Base-by-base conservation (phyloP, 495 filamentous ascomycete genomes). In the Physcia stellaris region DNA sequence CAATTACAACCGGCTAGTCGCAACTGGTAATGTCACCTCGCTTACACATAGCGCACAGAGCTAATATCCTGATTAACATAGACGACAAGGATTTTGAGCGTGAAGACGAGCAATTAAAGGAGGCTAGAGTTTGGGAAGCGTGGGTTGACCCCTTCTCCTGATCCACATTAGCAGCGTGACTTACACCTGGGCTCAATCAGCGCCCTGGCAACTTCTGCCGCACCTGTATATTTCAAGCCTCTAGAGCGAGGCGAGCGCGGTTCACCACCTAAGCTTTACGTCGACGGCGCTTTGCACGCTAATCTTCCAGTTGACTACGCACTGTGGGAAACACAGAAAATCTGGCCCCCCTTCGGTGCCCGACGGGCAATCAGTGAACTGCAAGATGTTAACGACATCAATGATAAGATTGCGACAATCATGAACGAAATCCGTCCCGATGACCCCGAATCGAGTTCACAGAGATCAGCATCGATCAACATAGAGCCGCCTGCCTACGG, bases 151-250 rank as follows among this genome's bases (percentile, higher is more conserved):
- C 24, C 34, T 37, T 6, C 24, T 9, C 34, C 18, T 11, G 5
- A 6, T 6, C 7, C 18, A 7, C 9, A 13, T 16, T 12, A 7
- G 19, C 19, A 7, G 15, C 6, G 12, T 9, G 6, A 34, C 15
- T 16, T 34, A 17, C 15, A 34, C 19, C 32, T 34, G 6, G 15
- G 15, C 32, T 17, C 9, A 34, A 16, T 17, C 32, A 37, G 34
- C 6, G 34, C 34, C 33, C 39, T 45, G 11, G 42, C 42, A 7
- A 45, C 42, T 15, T 20, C 42, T 10, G 41, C 42, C 3, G 42
- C 42, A 9, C 42, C 42, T 3, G 20, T 45, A 6, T 43, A 45
- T 43, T 45, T 45, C 39, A 20, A 35, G 16, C 41, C 35, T 4
- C 43, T 45, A 20, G 22, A 45, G 34, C 16, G 35, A 16, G 23